Percentiles rank a stretch among this genome's conserved stretches.
Conservation (phyloP, 2,329 filamentous ascomycete species). For the Fusarium oligoseptatum region DNA sequence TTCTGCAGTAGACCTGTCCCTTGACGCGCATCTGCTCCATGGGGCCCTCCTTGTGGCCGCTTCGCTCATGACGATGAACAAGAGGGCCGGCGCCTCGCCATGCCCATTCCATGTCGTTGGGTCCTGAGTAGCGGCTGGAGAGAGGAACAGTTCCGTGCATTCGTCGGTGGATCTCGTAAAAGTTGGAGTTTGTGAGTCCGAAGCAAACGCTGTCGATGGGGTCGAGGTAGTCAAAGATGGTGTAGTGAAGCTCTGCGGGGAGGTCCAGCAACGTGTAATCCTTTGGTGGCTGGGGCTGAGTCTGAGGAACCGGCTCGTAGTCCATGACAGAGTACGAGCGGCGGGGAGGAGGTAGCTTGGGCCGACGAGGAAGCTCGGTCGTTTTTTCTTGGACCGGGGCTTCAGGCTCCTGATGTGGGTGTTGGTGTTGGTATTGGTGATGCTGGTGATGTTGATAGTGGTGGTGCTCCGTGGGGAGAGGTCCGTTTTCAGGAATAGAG, state of each 20-base stretch:
- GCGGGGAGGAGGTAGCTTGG: constrained; percentile 61
- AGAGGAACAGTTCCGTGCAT: constrained; percentile 70
- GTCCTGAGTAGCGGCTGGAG: constrained; percentile 68
- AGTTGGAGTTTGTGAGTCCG: constrained; percentile 68
- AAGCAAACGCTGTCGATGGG: constrained; percentile 74
- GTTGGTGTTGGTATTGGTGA: background rate
- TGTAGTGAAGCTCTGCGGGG: constrained; percentile 71
- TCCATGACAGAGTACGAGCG: constrained; percentile 73
- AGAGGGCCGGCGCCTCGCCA: constrained; percentile 69
- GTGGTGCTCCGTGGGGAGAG: constrained; percentile 21
- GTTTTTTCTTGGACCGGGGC: constrained; percentile 34
- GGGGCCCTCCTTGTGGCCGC: constrained; percentile 36
- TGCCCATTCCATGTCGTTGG: constrained; percentile 74
- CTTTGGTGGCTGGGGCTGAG: constrained; percentile 62
- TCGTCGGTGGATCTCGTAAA: constrained; percentile 70
- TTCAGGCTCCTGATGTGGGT: constrained; percentile 32
- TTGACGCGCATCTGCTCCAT: constrained; percentile 65
- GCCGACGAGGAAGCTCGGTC: constrained; percentile 46
- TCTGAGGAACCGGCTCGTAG: constrained; percentile 63
- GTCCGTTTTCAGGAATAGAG: constrained; percentile 53
- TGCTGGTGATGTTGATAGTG: constrained; percentile 25
- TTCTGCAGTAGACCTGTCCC: constrained; percentile 72
- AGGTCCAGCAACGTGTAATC: constrained; percentile 64
- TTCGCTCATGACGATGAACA: constrained; percentile 47
- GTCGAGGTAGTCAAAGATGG: constrained; percentile 73